Percentiles rank a stretch among this genome's conserved stretches.
Evolutionary conservation across 768 basidiomycete genomes (phyloP).

Genomic region (Boletus rex-veris): DNA sequence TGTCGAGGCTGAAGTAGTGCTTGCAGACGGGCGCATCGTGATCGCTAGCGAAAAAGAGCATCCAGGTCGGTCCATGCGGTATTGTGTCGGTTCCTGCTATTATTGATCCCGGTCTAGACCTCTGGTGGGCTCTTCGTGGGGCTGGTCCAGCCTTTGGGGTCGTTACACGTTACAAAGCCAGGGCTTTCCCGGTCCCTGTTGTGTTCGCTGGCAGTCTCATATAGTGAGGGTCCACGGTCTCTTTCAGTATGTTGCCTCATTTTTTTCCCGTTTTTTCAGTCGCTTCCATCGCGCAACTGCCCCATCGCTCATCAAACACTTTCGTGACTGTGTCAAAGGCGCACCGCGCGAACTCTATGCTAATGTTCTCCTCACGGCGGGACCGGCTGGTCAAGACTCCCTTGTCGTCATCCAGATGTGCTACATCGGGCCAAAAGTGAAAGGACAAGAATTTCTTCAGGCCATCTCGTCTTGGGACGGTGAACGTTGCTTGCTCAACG

Average conservation of each 20-base stretch:
- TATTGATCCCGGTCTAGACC: constrained; percentile 43
- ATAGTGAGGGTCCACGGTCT: constrained; percentile 54
- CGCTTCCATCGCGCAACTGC: constrained; percentile 87
- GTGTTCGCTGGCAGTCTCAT: constrained; percentile 92
- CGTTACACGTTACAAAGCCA: constrained; percentile 85
- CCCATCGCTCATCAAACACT: constrained; percentile 84
- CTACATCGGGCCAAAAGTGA: constrained; percentile 72
- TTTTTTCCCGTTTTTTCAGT: constrained; percentile 37
- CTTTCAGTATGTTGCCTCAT: constrained; percentile 1
- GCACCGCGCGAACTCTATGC: constrained; percentile 86
- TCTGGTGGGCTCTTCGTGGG: constrained; percentile 87
- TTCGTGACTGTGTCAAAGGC: constrained; percentile 89
- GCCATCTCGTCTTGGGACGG: constrained; percentile 90
- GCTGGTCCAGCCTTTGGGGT: constrained; percentile 83
- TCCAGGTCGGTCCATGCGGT: constrained; percentile 46
- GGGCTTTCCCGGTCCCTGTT: constrained; percentile 83
- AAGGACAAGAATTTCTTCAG: constrained; percentile 73
- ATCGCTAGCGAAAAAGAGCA: constrained; percentile 69
- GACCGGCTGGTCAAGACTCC: constrained; percentile 78
- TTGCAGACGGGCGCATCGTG: constrained; percentile 85
- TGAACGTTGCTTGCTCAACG: constrained; percentile 80
- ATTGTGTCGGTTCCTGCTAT: not conserved
- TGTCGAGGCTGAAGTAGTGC: constrained; percentile 88
- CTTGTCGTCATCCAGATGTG: constrained; percentile 92
- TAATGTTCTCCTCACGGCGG: constrained; percentile 87